These are phyloP conservation scores for Solanum pinnatisectum DNA, from an alignment of 257 asterid species.

Conservation along the genomic window DNA sequence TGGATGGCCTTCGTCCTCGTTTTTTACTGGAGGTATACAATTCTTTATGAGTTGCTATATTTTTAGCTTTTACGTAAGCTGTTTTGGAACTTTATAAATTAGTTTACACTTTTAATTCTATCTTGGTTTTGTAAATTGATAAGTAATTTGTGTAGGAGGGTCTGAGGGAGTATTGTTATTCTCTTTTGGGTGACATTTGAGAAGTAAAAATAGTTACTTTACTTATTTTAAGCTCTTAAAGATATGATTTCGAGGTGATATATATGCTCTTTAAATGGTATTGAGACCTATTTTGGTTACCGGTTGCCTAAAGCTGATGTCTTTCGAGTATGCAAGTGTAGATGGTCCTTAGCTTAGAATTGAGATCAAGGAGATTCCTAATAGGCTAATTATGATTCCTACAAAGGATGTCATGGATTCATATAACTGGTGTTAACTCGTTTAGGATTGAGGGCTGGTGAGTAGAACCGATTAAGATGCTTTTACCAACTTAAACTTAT, in stretches of 20 bases:
- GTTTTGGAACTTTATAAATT: background rate
- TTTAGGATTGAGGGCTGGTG: background rate
- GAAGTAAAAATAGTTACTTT: background rate
- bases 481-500: background rate
- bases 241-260: background rate
- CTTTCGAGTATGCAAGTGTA: background rate
- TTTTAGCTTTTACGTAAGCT: background rate
- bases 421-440: background rate
- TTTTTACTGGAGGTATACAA: conserved; percentile 22
- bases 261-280: background rate
- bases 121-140: too few species aligned
- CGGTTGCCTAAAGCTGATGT: background rate
- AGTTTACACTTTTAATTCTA: background rate
- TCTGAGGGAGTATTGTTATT: background rate
- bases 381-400: background rate
- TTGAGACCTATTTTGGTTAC: background rate
- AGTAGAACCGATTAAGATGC: background rate
- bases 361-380: background rate
- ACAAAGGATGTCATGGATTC: background rate
- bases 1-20: conserved; percentile 36
- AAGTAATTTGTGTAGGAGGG: background rate
- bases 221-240: background rate
- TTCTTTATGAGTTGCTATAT: background rate
- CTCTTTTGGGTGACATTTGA: background rate
- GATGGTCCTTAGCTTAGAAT: background rate